Base-by-base conservation (phyloP, 1,139 yeast species). In the Citeromyces siamensis region DNA sequence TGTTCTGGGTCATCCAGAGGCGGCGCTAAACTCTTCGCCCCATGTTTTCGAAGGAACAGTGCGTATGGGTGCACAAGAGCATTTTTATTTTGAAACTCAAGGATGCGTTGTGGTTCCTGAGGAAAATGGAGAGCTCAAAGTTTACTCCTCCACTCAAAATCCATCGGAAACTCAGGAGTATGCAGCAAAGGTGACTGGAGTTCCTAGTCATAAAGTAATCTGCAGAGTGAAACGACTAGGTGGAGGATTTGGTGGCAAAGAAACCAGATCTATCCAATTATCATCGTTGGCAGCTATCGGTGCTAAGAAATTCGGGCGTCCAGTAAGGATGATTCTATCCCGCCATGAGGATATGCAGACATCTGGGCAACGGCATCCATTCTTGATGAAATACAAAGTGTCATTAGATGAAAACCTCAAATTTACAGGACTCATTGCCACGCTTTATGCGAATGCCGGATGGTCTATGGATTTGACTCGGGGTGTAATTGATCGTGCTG, bases 181-280 rank as follows among this genome's bases (percentile, higher is more conserved):
- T 35, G 64, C 59, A 6, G 64, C 68, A 1, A 56, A 59, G 27
- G 59, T 57, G 5, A 51, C 63, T 5, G 66, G 63, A 5, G 60
- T 63, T 12, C 65, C 67, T 3, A 51, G 62, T 4, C 51, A 57
- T 20, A 52, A 61, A 26, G 51, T 64, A 35, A 66, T 64, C 8
- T 53, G 52, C 14, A 46, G 60, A 8, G 64, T 56, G 19, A 64
- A 64, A 43, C 56, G 82, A 38, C 51, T 75, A 12, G 82, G 81
- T 18, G 82, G 82, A 27, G 82, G 82, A 0, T 64, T 75, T 42
- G 82, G 82, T 13, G 82, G 82, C 18, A 68, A 79, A 44, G 62
- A 71, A 50, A 47, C 68, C 45, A 39, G 75, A 49, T 46, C 60
- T 40, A 52, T 62, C 16, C 63, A 58, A 38, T 46, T 58, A 17